Base-by-base conservation (phyloP, 2,329 filamentous ascomycete species). In the Aspergillus sp. region DNA sequence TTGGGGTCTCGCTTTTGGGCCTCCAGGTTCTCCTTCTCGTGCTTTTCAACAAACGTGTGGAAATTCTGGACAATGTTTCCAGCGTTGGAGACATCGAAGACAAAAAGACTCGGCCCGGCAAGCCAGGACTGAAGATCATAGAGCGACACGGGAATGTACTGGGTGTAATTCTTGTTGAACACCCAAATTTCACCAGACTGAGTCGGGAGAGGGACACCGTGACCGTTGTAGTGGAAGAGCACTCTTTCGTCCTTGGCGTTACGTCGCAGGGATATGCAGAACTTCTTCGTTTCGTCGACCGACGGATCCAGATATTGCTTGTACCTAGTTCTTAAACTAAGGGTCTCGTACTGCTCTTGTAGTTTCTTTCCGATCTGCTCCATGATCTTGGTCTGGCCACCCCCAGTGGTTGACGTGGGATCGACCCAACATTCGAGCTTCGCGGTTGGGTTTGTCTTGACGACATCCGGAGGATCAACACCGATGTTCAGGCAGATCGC, bases 181-280 rank as follows among this genome's bases (percentile, higher is more conserved):
- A 97, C 95, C 94, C 94, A 99, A 17, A 99, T 96, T 71, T 99
- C 94, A 13, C 94, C 94, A 4, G 93, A 97, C 3, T 89, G 86
- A 0, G 94, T 99, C 3, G 94, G 94, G 66, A 97, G 91, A 1
- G 94, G 94, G 10, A 99, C 94, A 44, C 94, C 94, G 71, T 99
- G 94, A 14, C 94, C 94, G 64, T 99, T 99, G 79, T 99, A 99
- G 70, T 99, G 94, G 64, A 99, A 90, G n/a, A 99, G 78, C 1
- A 99, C 91, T 46, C 94, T 82, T 76, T 99, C 94, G 53, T 97
- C 92, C 71, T 97, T 96, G 45, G 94, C 93, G 67, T 96, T 97
- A 57, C 91, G 83, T 29, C 94, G 85, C 25, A 97, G 78, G 0
- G 91, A 95, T 48, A 91, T 87, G 65, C 93, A 95, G 70, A 97